Evolutionary conservation across 73 alveolate genomes (phyloP), one percentile per base, ranked within the genome.

Genomic region (Blepharisma stoltei): DNA sequence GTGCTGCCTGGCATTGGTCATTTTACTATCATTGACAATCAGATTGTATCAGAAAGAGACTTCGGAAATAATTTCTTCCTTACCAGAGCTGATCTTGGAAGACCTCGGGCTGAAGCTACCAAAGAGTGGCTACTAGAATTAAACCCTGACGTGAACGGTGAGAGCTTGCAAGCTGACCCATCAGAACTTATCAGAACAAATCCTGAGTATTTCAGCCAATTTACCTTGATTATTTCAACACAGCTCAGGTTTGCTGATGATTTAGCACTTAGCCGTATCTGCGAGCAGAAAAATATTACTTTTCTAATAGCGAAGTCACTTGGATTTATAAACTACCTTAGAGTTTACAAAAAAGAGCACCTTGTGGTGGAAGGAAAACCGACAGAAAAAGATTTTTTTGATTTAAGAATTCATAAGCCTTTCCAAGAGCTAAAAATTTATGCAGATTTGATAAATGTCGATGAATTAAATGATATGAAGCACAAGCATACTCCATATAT

Each of bases 71-170:
- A 96, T 75, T 96, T 96, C 92, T 96, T 94, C 78, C 89, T 91
- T 54, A 88, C 93, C 23, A 55, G 78, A 20, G 92, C 78, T 20
- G 82, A 83, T 44, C 50, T 91, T 23, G 97, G 97, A 20, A 66
- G 89, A 79, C 70, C 88, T 6, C 79, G 98, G 71, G 98, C 98
- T 14, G 89, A 86, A 65, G 90, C 89, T 6, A 83, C 88, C 21
- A 82, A 77, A 38, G 94, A 93, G 54, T 75, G 71, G 66, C 81
- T 95, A 48, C 75, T 86, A 46, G 99, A 95, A 82, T 85, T 95
- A 76, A 95, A 95, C 65, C 92, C 92, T 6, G 99, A 95, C 85
- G 99, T 95, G 6, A 80, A 79, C 65, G 99, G 98, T 41, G 84
- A 86, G 69, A 68, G 76, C 80, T 87, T 45, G 66, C 83, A 54